These are phyloP conservation scores for Diaporthe citriasiana DNA, from an alignment of 2,329 filamentous ascomycete genomes.

Conservation along the genomic window DNA sequence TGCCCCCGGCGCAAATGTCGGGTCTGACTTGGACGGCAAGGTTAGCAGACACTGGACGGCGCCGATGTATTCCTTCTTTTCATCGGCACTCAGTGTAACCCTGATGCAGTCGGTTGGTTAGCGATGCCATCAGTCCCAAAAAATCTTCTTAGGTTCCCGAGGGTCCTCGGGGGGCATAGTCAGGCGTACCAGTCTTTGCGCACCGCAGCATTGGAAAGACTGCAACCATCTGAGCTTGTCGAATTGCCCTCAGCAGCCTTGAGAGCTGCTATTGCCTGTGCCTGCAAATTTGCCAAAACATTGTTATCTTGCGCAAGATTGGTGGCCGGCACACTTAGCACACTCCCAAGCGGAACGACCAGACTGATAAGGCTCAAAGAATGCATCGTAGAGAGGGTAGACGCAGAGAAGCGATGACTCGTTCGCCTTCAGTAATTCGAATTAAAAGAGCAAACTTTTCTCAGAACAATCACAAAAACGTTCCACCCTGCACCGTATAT, in stretches of 20 bases:
- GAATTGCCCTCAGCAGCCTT: conserved; percentile 11
- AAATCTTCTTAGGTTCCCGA: too few species aligned
- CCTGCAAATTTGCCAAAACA: neutral
- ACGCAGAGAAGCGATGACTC: too few species aligned
- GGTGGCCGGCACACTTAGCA: neutral
- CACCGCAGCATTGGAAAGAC: conserved; percentile 2
- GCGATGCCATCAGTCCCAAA: too few species aligned
- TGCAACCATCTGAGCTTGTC: neutral
- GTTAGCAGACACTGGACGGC: conserved; percentile 10
- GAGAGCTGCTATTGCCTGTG: neutral
- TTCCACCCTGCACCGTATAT: neutral
- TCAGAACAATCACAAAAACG: neutral
- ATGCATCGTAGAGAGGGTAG: neutral
- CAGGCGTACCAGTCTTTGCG: conserved; percentile 17
- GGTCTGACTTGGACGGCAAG: conserved; percentile 3
- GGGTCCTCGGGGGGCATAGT: too few species aligned
- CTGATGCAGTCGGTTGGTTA: neutral
- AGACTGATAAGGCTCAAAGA: neutral
- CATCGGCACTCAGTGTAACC: neutral
- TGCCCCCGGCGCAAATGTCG: neutral
- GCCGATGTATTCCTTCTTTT: conserved; percentile 17
- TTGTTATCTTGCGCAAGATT: neutral
- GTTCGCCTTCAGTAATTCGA: neutral
- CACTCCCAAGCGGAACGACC: neutral
- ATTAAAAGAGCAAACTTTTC: neutral